Percentiles rank a stretch among this genome's conserved stretches.
These are phyloP conservation scores for Lactarius tabidus DNA, from an alignment of 768 basidiomycete species.

Conservation along the genomic window DNA sequence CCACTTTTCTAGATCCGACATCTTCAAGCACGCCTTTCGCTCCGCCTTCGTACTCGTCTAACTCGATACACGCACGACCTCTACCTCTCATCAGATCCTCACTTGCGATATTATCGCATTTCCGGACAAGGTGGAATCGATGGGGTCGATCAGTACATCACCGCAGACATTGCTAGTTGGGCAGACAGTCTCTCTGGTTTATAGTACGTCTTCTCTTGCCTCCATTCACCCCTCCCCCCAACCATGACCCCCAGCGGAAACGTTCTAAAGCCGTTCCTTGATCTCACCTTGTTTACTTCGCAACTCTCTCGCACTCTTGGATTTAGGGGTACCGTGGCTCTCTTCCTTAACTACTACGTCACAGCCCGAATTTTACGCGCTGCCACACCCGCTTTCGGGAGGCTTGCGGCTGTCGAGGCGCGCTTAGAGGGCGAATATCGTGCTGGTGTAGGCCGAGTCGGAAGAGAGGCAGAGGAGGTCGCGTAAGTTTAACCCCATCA, in stretches of 20 bases:
- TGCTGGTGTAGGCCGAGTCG: constrained; percentile 79
- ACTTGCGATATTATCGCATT: constrained; percentile 65
- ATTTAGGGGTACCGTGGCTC: constrained; percentile 70
- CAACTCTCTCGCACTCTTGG: constrained; percentile 88
- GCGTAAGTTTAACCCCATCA: constrained; percentile 50
- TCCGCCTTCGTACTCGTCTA: constrained; percentile 78
- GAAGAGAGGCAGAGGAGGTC: constrained; percentile 87
- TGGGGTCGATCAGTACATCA: constrained; percentile 88
- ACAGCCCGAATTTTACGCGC: constrained; percentile 78
- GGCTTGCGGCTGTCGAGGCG: constrained; percentile 83
- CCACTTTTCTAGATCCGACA: constrained; percentile 63
- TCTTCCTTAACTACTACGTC: constrained; percentile 82
- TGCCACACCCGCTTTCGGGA: constrained; percentile 91
- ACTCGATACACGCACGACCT: constrained; percentile 91
- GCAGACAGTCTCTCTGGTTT: constrained; percentile 79
- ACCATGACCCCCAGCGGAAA: constrained; percentile 61
- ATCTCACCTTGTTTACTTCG: constrained; percentile 86
- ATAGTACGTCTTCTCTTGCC: constrained; percentile 57
- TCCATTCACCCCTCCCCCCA: background rate
- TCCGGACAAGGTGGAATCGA: constrained; percentile 41
- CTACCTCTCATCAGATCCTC: constrained; percentile 72
- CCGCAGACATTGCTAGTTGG: constrained; percentile 88
- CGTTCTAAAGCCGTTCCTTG: constrained; percentile 86
- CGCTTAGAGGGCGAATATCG: constrained; percentile 89
- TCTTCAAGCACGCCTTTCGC: constrained; percentile 80